Evolutionary conservation across 2,329 filamentous ascomycete species (phyloP).

Genomic region (Exophiala viscosa): DNA sequence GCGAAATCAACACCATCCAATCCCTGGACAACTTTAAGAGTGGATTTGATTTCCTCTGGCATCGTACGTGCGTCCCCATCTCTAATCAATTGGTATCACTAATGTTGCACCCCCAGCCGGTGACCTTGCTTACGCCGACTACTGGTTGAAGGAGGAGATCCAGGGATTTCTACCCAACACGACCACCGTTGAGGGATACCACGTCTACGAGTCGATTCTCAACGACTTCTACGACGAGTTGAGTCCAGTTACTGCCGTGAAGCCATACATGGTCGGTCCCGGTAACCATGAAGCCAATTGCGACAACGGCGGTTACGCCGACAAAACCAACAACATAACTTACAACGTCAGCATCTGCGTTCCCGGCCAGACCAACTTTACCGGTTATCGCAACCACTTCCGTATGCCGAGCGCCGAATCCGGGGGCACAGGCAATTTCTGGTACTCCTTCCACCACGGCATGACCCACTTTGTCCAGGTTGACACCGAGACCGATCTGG

Average conservation of each 20-base stretch:
- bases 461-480: conserved; percentile 50
- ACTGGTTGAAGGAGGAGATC: conserved; percentile 24
- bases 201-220: conserved; percentile 51
- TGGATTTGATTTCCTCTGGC: conserved; percentile 50
- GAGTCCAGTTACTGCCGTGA: conserved; percentile 39
- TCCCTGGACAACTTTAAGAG: conserved; percentile 41
- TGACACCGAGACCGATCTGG: conserved; percentile 50
- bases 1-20: conserved; percentile 31
- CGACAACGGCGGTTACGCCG: conserved; percentile 43
- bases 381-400: conserved; percentile 51
- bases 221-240: conserved; percentile 52
- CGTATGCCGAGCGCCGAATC: conserved; percentile 48
- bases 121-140: conserved; percentile 45
- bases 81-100: conserved; percentile 51
- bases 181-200: conserved; percentile 47
- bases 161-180: conserved; percentile 18
- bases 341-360: conserved; percentile 50
- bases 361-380: conserved; percentile 51
- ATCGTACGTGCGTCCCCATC: conserved; percentile 51
- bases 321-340: conserved; percentile 36
- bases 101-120: conserved; percentile 43
- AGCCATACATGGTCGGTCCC: conserved; percentile 50
- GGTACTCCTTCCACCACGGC: conserved; percentile 55
- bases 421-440: conserved; percentile 51
- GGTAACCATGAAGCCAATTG: conserved; percentile 52